Conservation (phyloP, 2,329 filamentous ascomycete species). For the Exophiala aquamarina region DNA sequence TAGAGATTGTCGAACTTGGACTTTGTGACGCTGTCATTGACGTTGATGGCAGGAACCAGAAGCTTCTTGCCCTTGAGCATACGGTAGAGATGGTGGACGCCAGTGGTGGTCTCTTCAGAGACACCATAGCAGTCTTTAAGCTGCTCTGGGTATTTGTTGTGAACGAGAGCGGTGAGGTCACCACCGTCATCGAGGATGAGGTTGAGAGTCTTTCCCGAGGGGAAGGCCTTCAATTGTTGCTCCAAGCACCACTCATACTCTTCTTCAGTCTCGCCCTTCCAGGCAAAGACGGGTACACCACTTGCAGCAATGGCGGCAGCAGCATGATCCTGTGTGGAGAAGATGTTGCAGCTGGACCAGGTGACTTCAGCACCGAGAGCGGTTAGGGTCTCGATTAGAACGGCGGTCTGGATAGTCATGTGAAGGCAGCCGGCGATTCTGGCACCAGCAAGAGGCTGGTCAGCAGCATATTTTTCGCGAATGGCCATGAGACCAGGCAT, state of each 20-base stretch:
- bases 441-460: constrained; percentile 92
- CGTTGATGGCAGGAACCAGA: constrained; percentile 94
- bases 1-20: constrained; percentile 99
- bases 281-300: constrained; percentile 84
- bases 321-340: constrained; percentile 98
- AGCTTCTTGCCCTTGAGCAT: constrained; percentile 92
- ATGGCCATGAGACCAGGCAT: constrained; percentile 99
- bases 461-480: constrained; percentile 82
- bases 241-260: constrained; percentile 99
- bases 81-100: constrained; percentile 98
- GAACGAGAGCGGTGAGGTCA: constrained; percentile 92
- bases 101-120: constrained; percentile 99
- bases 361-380: constrained; percentile 96
- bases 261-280: constrained; percentile 96
- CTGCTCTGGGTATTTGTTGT: constrained; percentile 98
- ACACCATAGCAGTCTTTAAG: constrained; percentile 98
- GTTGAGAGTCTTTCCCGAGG: constrained; percentile 94
- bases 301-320: constrained; percentile 93
- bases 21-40: constrained; percentile 99
- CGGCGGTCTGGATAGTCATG: constrained; percentile 99
- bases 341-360: constrained; percentile 99
- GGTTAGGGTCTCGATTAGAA: constrained; percentile 96
- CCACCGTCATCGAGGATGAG: constrained; percentile 98
- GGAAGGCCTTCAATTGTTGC: constrained; percentile 96
- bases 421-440: constrained; percentile 97